Percentiles rank a stretch among this genome's conserved stretches.
phyloP scores from a whole-genome alignment of 2,329 filamentous ascomycete species.

The Aspergillus quadricinctus region DNA sequence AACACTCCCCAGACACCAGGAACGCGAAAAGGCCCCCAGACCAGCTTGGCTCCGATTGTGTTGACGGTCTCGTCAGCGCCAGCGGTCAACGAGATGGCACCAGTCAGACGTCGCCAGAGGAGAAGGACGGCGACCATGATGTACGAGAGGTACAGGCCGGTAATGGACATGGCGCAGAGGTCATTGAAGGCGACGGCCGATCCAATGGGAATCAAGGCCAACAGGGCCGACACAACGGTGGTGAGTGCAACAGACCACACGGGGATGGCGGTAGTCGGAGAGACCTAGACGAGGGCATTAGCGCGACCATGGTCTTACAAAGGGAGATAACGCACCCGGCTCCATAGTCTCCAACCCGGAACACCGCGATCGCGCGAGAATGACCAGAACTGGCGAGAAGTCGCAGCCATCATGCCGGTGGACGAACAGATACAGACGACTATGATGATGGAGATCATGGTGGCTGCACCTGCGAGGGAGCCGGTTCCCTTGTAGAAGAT shows the following conservation, averaged over 20 bases:
- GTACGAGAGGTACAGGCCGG: slow-evolving; percentile 47
- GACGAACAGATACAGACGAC: slow-evolving; percentile 26
- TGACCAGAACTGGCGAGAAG: slow-evolving; percentile 31
- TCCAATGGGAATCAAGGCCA: slow-evolving; percentile 50
- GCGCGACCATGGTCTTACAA: neutral
- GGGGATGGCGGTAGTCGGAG: slow-evolving; percentile 18
- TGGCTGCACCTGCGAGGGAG: slow-evolving; percentile 30
- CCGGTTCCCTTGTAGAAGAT: slow-evolving; percentile 44
- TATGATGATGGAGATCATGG: slow-evolving; percentile 30
- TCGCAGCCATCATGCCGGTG: slow-evolving; percentile 30
- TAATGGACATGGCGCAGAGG: slow-evolving; percentile 45
- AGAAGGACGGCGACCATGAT: slow-evolving; percentile 44
- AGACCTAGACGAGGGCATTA: neutral
- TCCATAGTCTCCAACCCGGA: slow-evolving; percentile 25
- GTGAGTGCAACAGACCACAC: slow-evolving; percentile 24
- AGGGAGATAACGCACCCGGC: slow-evolving; percentile 15
- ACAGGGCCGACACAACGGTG: slow-evolving; percentile 27
- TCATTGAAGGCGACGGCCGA: slow-evolving; percentile 48
- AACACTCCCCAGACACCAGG: slow-evolving; percentile 40
- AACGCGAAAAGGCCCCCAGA: slow-evolving; percentile 23
- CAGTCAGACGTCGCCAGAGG: slow-evolving; percentile 38
- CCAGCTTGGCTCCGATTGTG: slow-evolving; percentile 10
- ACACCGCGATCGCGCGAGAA: slow-evolving; percentile 37
- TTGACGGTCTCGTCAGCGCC: slow-evolving; percentile 31
- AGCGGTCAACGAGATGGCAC: slow-evolving; percentile 17